phyloP scores from a whole-genome alignment of 1,284 basidiomycete species.

The Ustilago lituana region DNA sequence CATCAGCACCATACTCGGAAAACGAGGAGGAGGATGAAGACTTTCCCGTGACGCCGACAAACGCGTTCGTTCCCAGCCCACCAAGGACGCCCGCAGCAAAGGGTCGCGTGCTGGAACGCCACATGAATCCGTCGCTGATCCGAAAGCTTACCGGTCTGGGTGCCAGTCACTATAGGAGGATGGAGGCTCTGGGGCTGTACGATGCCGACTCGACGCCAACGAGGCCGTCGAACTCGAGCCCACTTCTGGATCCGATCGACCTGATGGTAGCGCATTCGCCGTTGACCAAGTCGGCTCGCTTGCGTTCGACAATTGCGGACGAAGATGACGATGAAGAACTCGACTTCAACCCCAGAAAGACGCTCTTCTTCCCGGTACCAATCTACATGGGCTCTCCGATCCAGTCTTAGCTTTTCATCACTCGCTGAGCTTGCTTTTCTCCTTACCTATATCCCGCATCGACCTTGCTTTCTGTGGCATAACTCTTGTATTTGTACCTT shows the following conservation, averaged over 20 bases:
- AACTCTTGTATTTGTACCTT: constrained; percentile 16
- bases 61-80: constrained; percentile 20
- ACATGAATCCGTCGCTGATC: neutral
- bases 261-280: constrained; percentile 30
- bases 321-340: constrained; percentile 8
- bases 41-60: constrained; percentile 38
- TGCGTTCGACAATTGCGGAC: neutral
- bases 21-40: constrained; percentile 33
- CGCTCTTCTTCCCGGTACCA: constrained; percentile 35
- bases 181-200: constrained; percentile 39
- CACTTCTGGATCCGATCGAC: constrained; percentile 18
- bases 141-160: constrained; percentile 19
- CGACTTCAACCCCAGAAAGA: constrained; percentile 22
- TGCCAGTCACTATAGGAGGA: constrained; percentile 31
- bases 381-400: constrained; percentile 35
- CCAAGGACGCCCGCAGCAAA: constrained; percentile 25
- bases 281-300: constrained; percentile 3
- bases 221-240: constrained; percentile 7
- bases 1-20: constrained; percentile 17
- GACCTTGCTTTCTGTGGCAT: neutral
- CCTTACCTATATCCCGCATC: neutral
- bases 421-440: no score
- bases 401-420: neutral
- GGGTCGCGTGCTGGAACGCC: neutral
- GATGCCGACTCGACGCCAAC: constrained; percentile 24